Percentiles rank a stretch among this genome's conserved stretches.
Conservation (phyloP, 331 rosid genomes). For the Erythrophleum ivorense region DNA sequence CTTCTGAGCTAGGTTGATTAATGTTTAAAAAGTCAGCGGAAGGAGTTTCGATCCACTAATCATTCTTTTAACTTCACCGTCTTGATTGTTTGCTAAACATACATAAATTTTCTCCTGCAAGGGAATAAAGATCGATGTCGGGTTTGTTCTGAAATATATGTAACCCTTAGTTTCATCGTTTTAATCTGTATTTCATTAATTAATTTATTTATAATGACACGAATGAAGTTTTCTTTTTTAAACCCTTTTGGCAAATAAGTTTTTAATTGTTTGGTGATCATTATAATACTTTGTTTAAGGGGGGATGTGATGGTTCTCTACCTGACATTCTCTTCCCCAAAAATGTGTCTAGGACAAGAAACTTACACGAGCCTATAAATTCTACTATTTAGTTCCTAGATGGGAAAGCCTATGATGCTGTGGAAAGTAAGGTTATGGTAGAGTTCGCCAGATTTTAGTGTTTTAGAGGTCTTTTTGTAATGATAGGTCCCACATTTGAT, state of each 20-base stretch:
- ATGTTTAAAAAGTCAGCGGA: neutral
- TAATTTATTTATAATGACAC: neutral
- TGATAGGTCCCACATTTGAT: constrained; percentile 8
- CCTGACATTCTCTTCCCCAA: neutral
- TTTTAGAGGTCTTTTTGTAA: neutral
- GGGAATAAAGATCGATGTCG: neutral
- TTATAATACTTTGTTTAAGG: neutral
- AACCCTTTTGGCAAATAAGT: neutral
- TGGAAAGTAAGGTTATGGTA: neutral
- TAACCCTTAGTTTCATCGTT: neutral
- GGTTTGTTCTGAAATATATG: neutral
- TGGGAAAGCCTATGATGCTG: neutral
- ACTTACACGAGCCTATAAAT: neutral
- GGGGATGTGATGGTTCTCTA: neutral
- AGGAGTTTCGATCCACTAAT: constrained; percentile 18
- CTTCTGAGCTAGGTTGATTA: constrained; percentile 53
- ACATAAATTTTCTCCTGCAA: neutral
- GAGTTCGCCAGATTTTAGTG: neutral
- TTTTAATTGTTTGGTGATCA: neutral
- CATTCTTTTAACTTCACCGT: constrained; percentile 37
- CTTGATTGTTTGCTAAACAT: constrained; percentile 13
- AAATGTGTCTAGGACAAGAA: neutral
- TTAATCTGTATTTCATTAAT: neutral
- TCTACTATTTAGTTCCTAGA: neutral
- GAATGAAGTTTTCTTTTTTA: neutral